Evolutionary conservation across 2,329 filamentous ascomycete genomes (phyloP), one percentile per base, ranked within the genome.

Genomic region (Monosporascus ibericus): DNA sequence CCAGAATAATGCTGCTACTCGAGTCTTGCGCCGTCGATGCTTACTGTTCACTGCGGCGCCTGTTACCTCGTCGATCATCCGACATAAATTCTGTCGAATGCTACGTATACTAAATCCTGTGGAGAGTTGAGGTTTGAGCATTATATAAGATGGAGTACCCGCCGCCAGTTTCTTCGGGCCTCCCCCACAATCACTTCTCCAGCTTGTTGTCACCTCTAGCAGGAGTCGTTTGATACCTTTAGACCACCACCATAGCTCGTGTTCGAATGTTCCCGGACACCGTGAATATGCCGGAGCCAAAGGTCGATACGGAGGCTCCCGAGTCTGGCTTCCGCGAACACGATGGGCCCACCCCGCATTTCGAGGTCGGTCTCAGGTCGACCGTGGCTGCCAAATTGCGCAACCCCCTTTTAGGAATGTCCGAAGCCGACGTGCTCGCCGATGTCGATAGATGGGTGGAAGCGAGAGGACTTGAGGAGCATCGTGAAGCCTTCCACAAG

Each of bases 401-500:
- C 18, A 56, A 56, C 42, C 54, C 54, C 14, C 47, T 56, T 22
- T 18, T 40, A 6, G 54, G 54, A 20, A 54, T 56, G 54, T 49
- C 20, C 37, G 51, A 48, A 20, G 51, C 52, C 3, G 49, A 53
- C 7, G 54, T 56, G 8, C 22, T 56, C 20, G 60, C 60, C 1
- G 71, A 73, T 6, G 72, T 70, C 3, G 65, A 71, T 30, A 46
- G 51, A 2, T 75, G 75, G 48, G 64, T 70, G n/a, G 56, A 66
- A 2, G 56, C 62, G 24, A 67, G 62, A 47, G 70, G 68, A 2
- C 62, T 74, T 0, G 30, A 50, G 0, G 67, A 70, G 5, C 55
- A 72, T 22, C 61, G 65, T 0, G 69, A 71, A 5, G 40, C 40
- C 20, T 44, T 44, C 14, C 40, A 44, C 22, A 61, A 59, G 52